Percentiles rank a stretch among this genome's conserved stretches.
phyloP scores from a whole-genome alignment of 1,284 basidiomycete genomes.

The Cryptococcus sp. region DNA sequence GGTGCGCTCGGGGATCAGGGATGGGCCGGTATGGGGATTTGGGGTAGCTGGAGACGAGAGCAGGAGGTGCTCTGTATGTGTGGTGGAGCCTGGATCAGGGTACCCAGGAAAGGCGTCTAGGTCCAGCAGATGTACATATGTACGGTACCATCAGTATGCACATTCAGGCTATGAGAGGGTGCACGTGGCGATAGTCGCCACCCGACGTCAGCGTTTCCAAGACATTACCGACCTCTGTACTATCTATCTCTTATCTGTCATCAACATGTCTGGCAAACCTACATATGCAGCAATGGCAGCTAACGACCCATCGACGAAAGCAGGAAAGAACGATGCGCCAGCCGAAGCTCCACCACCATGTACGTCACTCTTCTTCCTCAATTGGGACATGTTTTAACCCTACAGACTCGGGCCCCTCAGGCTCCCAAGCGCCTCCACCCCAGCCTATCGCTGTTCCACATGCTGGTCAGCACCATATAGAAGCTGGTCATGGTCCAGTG shows the following conservation, averaged over 20 bases:
- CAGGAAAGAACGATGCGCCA: slow-evolving; percentile 2
- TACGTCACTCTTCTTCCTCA: slow-evolving; percentile 3
- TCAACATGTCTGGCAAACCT: slow-evolving; percentile 11
- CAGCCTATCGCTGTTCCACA: neutral
- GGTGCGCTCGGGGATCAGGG: slow-evolving; percentile 2
- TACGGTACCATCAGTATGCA: too few species aligned
- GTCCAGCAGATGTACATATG: too few species aligned
- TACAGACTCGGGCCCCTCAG: neutral
- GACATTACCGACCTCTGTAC: too few species aligned
- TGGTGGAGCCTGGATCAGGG: slow-evolving; percentile 32
- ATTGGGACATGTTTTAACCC: slow-evolving; percentile 2
- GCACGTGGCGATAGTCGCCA: too few species aligned
- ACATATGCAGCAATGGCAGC: slow-evolving; percentile 15
- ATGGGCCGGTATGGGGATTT: slow-evolving; percentile 1
- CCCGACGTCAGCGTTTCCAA: too few species aligned
- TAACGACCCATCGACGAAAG: neutral
- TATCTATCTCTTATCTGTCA: too few species aligned
- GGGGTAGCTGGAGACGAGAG: slow-evolving; percentile 8
- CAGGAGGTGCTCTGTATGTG: slow-evolving; percentile 26
- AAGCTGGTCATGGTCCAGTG: neutral
- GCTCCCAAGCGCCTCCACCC: neutral
- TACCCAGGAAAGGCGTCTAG: neutral
- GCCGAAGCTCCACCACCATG: slow-evolving; percentile 19
- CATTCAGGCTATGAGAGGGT: too few species aligned
- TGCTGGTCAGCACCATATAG: neutral